Evolutionary conservation across 2,329 filamentous ascomycete species (phyloP).

Genomic region (Cucurbitaria berberidis): DNA sequence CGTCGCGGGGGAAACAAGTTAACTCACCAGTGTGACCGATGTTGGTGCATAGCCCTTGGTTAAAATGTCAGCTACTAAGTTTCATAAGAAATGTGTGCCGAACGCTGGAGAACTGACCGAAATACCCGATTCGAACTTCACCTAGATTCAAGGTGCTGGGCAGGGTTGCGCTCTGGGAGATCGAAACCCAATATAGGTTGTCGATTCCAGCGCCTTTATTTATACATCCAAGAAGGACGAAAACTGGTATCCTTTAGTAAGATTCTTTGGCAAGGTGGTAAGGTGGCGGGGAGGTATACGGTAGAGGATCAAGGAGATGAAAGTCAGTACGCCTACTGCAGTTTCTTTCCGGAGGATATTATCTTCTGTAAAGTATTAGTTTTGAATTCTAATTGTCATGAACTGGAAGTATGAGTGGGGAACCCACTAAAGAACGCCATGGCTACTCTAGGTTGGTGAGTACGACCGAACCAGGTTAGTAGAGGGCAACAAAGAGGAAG

Average conservation of each 20-base stretch:
- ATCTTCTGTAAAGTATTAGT: background rate
- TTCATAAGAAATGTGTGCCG: no score
- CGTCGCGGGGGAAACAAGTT: conserved; percentile 4
- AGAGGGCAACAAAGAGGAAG: background rate
- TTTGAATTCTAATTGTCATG: background rate
- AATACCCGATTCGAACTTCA: conserved; percentile 10
- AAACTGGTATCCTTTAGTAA: background rate
- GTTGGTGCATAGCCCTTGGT: conserved; percentile 1
- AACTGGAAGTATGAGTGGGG: background rate
- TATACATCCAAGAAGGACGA: conserved; percentile 6
- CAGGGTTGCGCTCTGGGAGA: conserved; percentile 2
- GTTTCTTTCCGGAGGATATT: conserved; percentile 6
- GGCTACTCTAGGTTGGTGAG: background rate
- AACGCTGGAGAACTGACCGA: conserved; percentile 2
- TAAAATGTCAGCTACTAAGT: background rate
- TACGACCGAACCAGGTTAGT: background rate
- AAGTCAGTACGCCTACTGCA: conserved; percentile 1
- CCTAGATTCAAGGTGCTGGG: background rate
- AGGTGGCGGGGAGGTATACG: background rate
- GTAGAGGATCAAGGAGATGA: conserved; percentile 2
- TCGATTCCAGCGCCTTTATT: conserved; percentile 4
- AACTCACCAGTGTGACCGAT: background rate
- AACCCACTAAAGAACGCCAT: background rate
- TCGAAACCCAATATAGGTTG: conserved; percentile 6
- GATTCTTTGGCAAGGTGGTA: background rate